Conservation (phyloP, 1,139 yeast species). For the Suzukiozyma palmioleophila region DNA sequence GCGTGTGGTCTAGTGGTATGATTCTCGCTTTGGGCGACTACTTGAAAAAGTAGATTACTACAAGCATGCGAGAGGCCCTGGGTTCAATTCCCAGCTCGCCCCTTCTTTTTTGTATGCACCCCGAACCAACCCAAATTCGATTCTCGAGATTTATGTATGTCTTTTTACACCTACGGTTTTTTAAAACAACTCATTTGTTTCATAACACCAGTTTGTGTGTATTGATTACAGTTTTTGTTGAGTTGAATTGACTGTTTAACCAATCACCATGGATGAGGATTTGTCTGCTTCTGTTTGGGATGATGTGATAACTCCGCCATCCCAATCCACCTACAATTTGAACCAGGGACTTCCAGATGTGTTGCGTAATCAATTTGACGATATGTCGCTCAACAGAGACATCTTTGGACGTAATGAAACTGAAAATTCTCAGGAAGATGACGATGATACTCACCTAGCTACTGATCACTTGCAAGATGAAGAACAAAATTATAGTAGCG, state of each 20-base stretch:
- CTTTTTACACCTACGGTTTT: too few relatives aligned
- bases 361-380: constrained; percentile 24
- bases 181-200: too few relatives aligned
- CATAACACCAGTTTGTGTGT: too few relatives aligned
- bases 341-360: constrained; percentile 14
- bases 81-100: constrained; percentile 20
- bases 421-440: constrained; percentile 18
- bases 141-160: too few relatives aligned
- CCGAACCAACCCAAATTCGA: too few relatives aligned
- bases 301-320: constrained; percentile 25
- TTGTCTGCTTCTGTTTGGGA: constrained; percentile 38
- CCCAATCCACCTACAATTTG: constrained; percentile 10
- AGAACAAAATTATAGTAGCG: constrained; percentile 4
- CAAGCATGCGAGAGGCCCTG: constrained; percentile 19
- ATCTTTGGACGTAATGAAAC: constrained; percentile 14
- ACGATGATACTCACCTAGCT: constrained; percentile 13
- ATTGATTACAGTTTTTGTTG: neutral
- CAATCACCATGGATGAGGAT: constrained; percentile 26
- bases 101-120: constrained; percentile 9
- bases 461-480: constrained; percentile 12
- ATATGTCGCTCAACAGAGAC: constrained; percentile 17
- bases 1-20: constrained; percentile 20
- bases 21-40: constrained; percentile 18
- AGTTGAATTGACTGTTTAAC: neutral
- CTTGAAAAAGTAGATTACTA: constrained; percentile 10